Base-by-base conservation (phyloP, 1,284 basidiomycete species). In the Apiotrichum montevideense region DNA sequence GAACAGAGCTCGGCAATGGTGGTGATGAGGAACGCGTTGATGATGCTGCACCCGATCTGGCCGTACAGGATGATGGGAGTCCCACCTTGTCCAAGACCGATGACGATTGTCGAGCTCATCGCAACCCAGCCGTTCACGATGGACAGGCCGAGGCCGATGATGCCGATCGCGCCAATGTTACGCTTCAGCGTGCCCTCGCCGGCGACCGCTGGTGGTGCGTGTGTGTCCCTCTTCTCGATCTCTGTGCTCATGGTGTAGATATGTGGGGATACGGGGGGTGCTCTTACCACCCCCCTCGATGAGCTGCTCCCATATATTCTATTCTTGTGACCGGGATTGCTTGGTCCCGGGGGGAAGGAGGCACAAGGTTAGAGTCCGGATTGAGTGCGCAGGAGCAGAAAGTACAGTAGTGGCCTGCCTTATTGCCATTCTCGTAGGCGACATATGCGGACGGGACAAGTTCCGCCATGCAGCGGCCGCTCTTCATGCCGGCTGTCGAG, bases 81-180 rank as follows among this genome's bases (percentile, higher is more conserved):
- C 3, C 57, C 57, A 32, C 57, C 57, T 29, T 55, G 54, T 1
- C 46, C 53, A 9, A 59, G 54, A 8, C 57, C 57, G 32, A 59
- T 52, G 51, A 59, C 56, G n/a, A 57, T 57, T 3, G 57, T 59
- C 29, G 51, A 52, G 42, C 46, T 55, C 57, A 59, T 59, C 6
- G 57, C 57, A 4, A 55, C 57, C 57, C 57, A 59, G 32, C 57
- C 57, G 37, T 59, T 59, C n/a, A 55, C 53, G 35, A 59, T 59
- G 1, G 58, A 59, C 14, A 59, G 39, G 13, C 54, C 59, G 9
- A 61, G 52, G 5, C 59, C 59, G 37, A 61, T 49, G 52, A 61
- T 61, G 10, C 51, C 55, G 1, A 61, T 13, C 0, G 52, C 37
- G 14, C 54, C 55, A 41, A 61, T 61, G 52, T 57, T 57, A 32